phyloP scores from a whole-genome alignment of 345 rosid species.

The Rhodamnia rubescens region DNA sequence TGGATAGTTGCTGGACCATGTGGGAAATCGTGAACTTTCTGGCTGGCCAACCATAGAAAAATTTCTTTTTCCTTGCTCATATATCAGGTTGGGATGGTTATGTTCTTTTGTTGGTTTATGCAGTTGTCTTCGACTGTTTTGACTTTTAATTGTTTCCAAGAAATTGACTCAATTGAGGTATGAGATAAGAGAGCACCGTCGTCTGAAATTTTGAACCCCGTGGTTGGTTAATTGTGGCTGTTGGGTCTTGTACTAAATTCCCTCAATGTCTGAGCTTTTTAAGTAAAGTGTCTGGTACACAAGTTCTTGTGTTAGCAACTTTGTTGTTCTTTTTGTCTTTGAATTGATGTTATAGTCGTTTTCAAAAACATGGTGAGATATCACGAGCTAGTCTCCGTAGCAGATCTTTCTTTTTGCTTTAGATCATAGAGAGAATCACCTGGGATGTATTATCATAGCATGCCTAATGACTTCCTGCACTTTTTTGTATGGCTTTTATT shows the following conservation, averaged over 20 bases:
- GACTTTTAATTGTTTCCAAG: not conserved
- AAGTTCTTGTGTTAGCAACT: not conserved
- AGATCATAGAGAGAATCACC: not conserved
- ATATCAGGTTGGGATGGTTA: not conserved
- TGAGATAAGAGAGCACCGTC: not conserved
- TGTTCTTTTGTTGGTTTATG: not conserved
- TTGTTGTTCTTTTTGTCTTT: not conserved
- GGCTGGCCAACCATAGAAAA: not conserved
- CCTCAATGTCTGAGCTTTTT: not conserved
- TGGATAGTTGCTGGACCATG: not conserved
- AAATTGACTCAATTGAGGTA: not conserved
- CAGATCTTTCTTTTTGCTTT: not conserved
- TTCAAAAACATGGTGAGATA: not conserved
- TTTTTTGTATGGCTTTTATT: not conserved
- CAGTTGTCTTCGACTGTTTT: not conserved
- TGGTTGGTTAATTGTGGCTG: not conserved
- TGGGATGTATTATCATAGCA: not conserved
- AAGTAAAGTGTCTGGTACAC: not conserved
- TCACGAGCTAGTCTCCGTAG: not conserved
- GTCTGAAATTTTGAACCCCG: not conserved
- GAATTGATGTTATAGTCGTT: not conserved
- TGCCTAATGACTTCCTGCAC: not conserved
- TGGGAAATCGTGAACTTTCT: not conserved
- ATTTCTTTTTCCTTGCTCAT: not conserved
- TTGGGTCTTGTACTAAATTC: not conserved